Evolutionary conservation across 805 yeast genomes (phyloP).

Genomic region (Blastobotrys attinorum): DNA sequence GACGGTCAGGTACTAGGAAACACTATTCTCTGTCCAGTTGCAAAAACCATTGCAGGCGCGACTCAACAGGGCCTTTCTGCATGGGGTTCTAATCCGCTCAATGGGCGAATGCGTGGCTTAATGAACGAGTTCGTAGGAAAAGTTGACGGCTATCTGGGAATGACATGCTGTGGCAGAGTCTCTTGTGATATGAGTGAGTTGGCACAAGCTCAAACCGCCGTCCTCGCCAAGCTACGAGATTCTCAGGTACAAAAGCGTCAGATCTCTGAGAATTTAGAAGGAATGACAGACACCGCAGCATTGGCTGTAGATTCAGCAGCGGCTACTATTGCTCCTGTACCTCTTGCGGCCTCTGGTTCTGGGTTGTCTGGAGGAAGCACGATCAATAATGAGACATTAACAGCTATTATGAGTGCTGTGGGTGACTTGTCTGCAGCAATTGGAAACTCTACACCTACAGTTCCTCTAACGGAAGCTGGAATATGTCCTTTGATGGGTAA

Average conservation of each 20-base stretch:
- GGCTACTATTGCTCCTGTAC: neutral
- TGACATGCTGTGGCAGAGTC: neutral
- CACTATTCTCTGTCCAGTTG: neutral
- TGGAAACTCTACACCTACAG: too few species aligned
- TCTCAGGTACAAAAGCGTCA: neutral
- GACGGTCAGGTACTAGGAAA: neutral
- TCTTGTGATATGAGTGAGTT: neutral
- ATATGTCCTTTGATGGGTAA: neutral
- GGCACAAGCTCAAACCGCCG: neutral
- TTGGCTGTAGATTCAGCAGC: neutral
- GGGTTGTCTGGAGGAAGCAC: neutral
- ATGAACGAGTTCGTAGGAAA: neutral
- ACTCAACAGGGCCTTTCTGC: neutral
- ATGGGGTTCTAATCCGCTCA: neutral
- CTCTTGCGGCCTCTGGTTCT: neutral
- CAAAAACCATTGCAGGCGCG: neutral
- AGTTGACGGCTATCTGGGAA: neutral
- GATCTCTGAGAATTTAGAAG: neutral
- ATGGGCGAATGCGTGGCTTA: neutral
- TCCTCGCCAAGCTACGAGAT: neutral
- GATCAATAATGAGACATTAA: neutral
- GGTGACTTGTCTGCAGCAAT: neutral
- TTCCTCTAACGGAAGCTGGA: too few species aligned
- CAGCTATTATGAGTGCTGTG: neutral
- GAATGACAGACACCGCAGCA: neutral